Evolutionary conservation across 78 protist genomes (phyloP).

Genomic region (Dictyostelium capitatum): DNA sequence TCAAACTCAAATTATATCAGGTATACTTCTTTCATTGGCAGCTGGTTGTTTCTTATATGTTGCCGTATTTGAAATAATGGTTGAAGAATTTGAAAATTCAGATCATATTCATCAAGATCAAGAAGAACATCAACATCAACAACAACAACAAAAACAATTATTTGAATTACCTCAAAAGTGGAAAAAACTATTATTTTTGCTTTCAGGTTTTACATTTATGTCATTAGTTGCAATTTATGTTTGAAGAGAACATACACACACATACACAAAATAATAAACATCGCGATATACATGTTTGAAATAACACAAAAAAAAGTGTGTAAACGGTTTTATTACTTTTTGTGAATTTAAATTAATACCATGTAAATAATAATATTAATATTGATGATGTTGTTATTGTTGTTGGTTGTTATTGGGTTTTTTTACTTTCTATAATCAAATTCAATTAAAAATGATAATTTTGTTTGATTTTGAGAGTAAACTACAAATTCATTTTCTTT

Average conservation of each 20-base stretch:
- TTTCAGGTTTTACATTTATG: constrained; percentile 11
- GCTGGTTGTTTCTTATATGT: constrained; percentile 18
- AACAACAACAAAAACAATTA: not conserved
- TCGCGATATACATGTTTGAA: too few species aligned
- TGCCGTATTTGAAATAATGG: not conserved
- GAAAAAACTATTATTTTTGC: not conserved
- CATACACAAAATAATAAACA: too few species aligned
- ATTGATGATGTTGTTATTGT: too few species aligned
- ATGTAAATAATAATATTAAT: too few species aligned
- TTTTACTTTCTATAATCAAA: not conserved
- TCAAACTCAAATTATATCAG: not conserved
- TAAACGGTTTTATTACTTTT: too few species aligned
- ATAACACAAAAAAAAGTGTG: too few species aligned
- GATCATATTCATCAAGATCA: not conserved
- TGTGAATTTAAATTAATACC: too few species aligned
- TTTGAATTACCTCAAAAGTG: not conserved
- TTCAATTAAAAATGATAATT: constrained; percentile 52
- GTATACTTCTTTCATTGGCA: not conserved
- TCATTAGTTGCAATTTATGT: not conserved
- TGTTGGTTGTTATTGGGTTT: too few species aligned
- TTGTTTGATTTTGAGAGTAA: constrained; percentile 29
- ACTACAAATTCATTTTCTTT: constrained; percentile 54
- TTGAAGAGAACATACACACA: too few species aligned
- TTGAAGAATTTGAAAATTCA: not conserved
- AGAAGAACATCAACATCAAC: not conserved